Base-by-base conservation (phyloP, 768 basidiomycete species). In the Tricholoma hemisulphureum region DNA sequence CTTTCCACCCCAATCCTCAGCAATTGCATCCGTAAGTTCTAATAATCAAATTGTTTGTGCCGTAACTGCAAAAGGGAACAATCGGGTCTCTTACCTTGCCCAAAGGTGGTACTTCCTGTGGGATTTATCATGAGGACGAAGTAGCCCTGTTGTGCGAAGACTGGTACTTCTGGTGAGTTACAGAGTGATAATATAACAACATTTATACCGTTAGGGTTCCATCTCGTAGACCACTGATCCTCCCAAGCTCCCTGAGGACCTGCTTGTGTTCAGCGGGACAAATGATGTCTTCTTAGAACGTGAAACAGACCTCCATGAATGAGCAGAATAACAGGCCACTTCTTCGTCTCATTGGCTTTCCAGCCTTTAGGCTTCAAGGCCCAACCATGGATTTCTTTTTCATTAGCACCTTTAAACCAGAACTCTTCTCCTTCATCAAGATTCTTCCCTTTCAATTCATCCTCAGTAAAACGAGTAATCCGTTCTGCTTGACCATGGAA, bases 81-180 rank as follows among this genome's bases (percentile, higher is more conserved):
- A 14, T 57, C 49, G 32, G 43, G 41, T 13, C 51, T 14, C 23
- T 21, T 65, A 86, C 91, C 79, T 81, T 96, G 94, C 3, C 94
- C 95, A 63, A 95, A 97, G 0, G 91, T 88, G 3, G 96, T 98
- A 26, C 89, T 91, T 8, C 96, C 96, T 0, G 95, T 96, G 2
- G 96, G 96, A 69, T 98, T 98, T 64, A 97, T 87, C 28, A 88
- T 80, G 37, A 97, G 80, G 10, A 85, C 83, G 64, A 96, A 87
- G 72, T 98, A 99, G 0, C 96, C 94, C 67, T 93, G 90, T 64
- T 86, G 84, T 10, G 93, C 84, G 63, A 93, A 95, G 9, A 89
- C 86, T 89, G 6, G 34, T 56, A 57, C 23, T 26, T 34, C 28
- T 24, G 46, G 28, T 54, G 39, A 39, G 39, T 41, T 46, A 14